Evolutionary conservation across 805 yeast species (phyloP), one percentile per base, ranked within the genome.

Genomic region (Saturnispora silvae): DNA sequence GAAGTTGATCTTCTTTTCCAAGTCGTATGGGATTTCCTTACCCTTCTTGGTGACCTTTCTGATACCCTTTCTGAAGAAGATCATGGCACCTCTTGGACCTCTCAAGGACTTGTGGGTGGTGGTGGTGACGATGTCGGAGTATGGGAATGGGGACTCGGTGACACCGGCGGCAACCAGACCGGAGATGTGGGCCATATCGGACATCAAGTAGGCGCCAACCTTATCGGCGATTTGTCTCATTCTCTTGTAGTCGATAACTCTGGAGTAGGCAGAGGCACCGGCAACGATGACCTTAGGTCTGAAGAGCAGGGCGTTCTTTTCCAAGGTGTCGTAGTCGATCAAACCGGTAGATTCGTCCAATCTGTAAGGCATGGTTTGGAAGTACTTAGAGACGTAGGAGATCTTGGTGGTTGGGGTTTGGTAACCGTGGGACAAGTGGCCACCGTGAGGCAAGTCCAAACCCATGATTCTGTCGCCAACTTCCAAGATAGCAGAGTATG

Each of bases 11-110:
- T 84, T 84, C 63, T 76, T 80, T 65, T 92, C 97, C 61, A 92
- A 76, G 53, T 92, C 96, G 64, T 87, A 92, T 41, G 69, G 65
- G 41, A 85, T 68, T 65, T 86, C 95, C 67, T 85, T 83, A 55
- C 97, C 97, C 53, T 85, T 82, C 70, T 87, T 86, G 57, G 82
- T 81, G 48, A 77, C 75, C 42, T 81, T 77, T 72, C 95, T 78
- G 43, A 87, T 76, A 53, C 98, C 98, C 63, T 81, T 81, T 72
- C 97, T 84, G 77, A 81, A 92, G 73, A 92, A 92, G 62, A 92
- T 92, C 96, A 92, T 89, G 41, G 98, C 96, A 64, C 98, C 98
- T 71, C 98, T 84, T 61, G 98, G 98, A 44, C 98, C 98, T 70
- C 98, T 83, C 56, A 92, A 74, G 28, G 97, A 87, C 70, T 92